Base-by-base conservation (phyloP, 352 stramenopile genomes). In the Albugo laibachii region DNA sequence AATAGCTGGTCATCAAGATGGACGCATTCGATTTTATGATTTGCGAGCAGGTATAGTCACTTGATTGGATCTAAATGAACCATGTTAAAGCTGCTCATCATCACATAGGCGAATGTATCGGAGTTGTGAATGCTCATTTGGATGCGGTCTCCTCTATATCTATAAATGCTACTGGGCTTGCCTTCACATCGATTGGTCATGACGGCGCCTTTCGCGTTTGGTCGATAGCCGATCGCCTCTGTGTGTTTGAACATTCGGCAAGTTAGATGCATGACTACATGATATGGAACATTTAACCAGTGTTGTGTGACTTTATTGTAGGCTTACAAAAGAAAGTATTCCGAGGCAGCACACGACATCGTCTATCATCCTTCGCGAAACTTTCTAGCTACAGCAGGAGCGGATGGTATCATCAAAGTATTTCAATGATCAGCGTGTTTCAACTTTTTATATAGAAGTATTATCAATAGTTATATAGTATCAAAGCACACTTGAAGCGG, bases 341-440 rank as follows among this genome's bases (percentile, higher is more conserved):
- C 65, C 4, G 78, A 92, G 61, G 75, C 78, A 19, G 55, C 86
- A 18, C 68, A 88, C 54, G 65, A 69, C 15, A 74, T 92, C 14
- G 58, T 53, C 31, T 88, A 82, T 51, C 78, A 92, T 36, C 65
- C 69, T 48, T 79, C 75, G 8, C 78, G 73, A 18, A 86, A 82
- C 52, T 87, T 80, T 46, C 73, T 92, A 41, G 78, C 78, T 11
- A 81, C 78, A 0, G 64, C 69, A 24, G 78, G 78, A 15, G 78
- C 78, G 5, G 78, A 92, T 49, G 76, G 75, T 62, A 66, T 80
- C 55, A 71, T 92, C 64, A 92, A 92, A 59, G 72, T 92, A 58
- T 92, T 84, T 58, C 78, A 92, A 55, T 91, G 57, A 77, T 18
- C 11, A 35, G 16, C 19, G 18, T n/a, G 12, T 20, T 44, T 24